A percentile compares a stretch with the other conserved stretches of the same genome.
Conservation (phyloP, 257 asterid genomes). For the Forsythia viridissima region DNA sequence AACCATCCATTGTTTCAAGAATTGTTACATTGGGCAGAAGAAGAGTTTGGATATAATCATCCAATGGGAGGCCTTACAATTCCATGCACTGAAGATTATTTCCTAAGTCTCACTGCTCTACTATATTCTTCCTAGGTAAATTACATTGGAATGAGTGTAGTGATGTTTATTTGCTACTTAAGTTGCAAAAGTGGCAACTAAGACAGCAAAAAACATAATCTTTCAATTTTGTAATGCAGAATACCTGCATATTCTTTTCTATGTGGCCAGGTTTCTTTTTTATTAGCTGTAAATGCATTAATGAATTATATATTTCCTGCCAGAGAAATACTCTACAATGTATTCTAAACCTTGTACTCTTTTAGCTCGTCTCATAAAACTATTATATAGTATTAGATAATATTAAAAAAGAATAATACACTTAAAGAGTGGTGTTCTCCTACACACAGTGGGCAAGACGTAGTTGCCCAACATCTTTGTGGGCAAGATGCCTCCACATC, state of each 20-base stretch:
- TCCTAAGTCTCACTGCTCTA: conserved; percentile 27
- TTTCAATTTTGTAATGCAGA: not conserved
- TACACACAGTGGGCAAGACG: no score
- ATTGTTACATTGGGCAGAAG: conserved; percentile 56
- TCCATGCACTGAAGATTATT: conserved; percentile 56
- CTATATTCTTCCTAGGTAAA: conserved; percentile 24
- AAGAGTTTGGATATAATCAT: conserved; percentile 69
- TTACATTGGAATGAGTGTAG: not conserved
- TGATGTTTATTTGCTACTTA: not conserved
- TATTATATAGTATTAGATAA: no score
- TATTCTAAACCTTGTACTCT: no score
- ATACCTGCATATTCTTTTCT: not conserved
- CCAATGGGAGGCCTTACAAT: conserved; percentile 51
- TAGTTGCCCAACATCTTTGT: no score
- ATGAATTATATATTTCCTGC: no score
- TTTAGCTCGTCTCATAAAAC: no score
- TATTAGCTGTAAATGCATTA: not conserved
- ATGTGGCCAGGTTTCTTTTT: not conserved
- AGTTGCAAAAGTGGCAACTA: not conserved
- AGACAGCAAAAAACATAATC: not conserved
- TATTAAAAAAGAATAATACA: no score
- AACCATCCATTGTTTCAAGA: conserved; percentile 63
- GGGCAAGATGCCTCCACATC: no score
- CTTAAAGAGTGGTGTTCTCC: no score
- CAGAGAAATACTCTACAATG: no score